Base-by-base conservation (phyloP, 2,329 filamentous ascomycete genomes). In the Aspergillus glaucus region DNA sequence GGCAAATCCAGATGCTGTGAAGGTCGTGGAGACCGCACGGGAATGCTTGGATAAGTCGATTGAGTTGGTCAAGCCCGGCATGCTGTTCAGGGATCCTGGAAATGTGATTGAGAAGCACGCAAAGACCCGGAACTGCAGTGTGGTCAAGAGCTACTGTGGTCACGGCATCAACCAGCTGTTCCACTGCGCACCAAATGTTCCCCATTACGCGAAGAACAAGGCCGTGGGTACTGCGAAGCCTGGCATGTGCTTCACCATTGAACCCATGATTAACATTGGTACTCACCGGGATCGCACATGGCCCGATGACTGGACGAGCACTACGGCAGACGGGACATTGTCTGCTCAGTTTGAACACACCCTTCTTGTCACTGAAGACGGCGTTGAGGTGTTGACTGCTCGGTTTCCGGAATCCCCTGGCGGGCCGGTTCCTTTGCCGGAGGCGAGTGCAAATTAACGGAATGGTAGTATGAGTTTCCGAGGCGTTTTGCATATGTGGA, bases 261-360 rank as follows among this genome's bases (percentile, higher is more conserved):
- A 98, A 74, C 93, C 93, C 14, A 98, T 98, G 93, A 91, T 98
- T 66, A 90, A 89, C 37, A 70, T 96, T 48, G 93, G 93, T 50
- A 91, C 88, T 52, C 88, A 95, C 70, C 83, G 83, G 54, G 93
- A 98, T 65, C 86, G 93, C 67, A 97, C 90, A 0, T 98, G 93
- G 93, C 93, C 93, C 0, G 93, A 98, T 67, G 89, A 97, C 75
- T 98, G 93, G 93, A 98, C 93, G 1, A 95, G 90, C 70, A 88
- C 88, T 4, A 98, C 93, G 0, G 81, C 85, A 49, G 93, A 98
- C 66, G 93, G 93, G 45, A 87, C 86, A 70, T 78, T 82, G 65
- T 95, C 91, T 14, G 93, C 93, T 8, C 93, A 98, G 66, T 98
- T 98, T 81, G 88, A 94, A 68, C 88, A 94, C 64, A 93, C 88